Base-by-base conservation (phyloP, 768 basidiomycete genomes). In the Russula abietina region DNA sequence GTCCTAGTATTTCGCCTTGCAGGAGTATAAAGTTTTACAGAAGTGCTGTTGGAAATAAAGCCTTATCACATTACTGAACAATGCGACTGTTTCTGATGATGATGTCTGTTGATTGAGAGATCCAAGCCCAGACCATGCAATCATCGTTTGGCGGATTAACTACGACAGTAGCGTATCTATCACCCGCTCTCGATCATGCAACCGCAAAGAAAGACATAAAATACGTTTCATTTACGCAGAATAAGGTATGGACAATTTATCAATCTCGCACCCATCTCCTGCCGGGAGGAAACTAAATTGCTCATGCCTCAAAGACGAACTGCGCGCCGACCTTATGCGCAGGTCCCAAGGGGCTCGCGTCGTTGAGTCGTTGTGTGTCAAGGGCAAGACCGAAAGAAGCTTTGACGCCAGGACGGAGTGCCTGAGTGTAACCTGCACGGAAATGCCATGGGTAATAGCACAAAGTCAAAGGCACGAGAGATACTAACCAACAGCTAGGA, bases 361-460 rank as follows among this genome's bases (percentile, higher is more conserved):
- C 90, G 78, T 91, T 93, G 69, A 98, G 79, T 68, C 89, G 86
- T 78, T 92, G 87, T 65, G 93, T 96, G 79, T 99, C 97, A 67
- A 99, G 80, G 68, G 93, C 93, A 71, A 98, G 84, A 78, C 96
- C 95, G 75, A 98, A 94, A 55, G 89, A 82, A 52, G 89, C 89
- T 75, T 89, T 92, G 71, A 98, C 91, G 71, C 94, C 94, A 56
- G 92, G 92, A 68, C 93, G 90, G 72, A 99, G 89, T 43, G 84
- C 78, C 79, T 99, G 96, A 56, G 93, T 96, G 80, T 93, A 94
- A 68, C 88, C 88, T 88, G 65, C 12, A 26, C 64, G 26, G 24
- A 26, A 68, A 46, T 36, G 26, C 45, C 36, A 41, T 72, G 45
- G 70, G 65, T 12, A 32, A 61, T 53, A 24, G 24, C 55, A 51